A percentile compares a stretch with the other conserved stretches of the same genome.
Evolutionary conservation across 257 asterid genomes (phyloP).

Genomic region (Scutellaria galericulata): DNA sequence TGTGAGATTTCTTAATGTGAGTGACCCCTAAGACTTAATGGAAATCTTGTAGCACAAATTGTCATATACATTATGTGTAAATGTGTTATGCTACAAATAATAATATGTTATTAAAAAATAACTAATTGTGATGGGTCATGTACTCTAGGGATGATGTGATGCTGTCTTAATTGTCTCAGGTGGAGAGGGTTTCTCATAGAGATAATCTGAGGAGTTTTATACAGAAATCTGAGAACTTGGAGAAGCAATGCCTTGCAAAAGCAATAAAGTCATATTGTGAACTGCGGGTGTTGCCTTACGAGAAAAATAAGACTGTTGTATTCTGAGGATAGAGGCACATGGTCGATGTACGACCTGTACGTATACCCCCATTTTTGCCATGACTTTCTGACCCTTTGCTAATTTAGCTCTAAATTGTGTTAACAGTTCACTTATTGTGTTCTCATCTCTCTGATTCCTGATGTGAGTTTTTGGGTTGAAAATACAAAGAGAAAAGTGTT

Average conservation of each 20-base stretch:
- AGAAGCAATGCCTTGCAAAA: conserved; percentile 89
- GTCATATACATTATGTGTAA: background rate
- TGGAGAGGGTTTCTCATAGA: conserved; percentile 92
- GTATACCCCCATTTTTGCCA: conserved; percentile 26
- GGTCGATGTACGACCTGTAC: conserved; percentile 24
- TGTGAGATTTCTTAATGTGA: background rate
- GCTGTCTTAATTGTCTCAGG: conserved; percentile 52
- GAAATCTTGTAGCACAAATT: background rate
- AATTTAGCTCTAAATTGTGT: conserved; percentile 16
- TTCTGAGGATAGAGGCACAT: conserved; percentile 48
- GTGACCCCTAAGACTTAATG: background rate
- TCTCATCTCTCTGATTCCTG: conserved; percentile 28
- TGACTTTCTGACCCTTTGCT: background rate
- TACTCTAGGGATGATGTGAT: background rate
- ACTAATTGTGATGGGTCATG: background rate
- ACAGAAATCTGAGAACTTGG: conserved; percentile 88
- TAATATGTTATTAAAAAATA: background rate
- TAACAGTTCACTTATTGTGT: conserved; percentile 3
- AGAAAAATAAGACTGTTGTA: conserved; percentile 77
- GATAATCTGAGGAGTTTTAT: conserved; percentile 77
- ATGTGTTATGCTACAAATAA: conserved; percentile 4
- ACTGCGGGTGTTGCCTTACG: conserved; percentile 84
- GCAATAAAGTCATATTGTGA: conserved; percentile 90
- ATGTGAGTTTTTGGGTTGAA: background rate
- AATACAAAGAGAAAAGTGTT: background rate